Conservation (phyloP, 2,329 filamentous ascomycete species). For the Colletotrichum caudatum region DNA sequence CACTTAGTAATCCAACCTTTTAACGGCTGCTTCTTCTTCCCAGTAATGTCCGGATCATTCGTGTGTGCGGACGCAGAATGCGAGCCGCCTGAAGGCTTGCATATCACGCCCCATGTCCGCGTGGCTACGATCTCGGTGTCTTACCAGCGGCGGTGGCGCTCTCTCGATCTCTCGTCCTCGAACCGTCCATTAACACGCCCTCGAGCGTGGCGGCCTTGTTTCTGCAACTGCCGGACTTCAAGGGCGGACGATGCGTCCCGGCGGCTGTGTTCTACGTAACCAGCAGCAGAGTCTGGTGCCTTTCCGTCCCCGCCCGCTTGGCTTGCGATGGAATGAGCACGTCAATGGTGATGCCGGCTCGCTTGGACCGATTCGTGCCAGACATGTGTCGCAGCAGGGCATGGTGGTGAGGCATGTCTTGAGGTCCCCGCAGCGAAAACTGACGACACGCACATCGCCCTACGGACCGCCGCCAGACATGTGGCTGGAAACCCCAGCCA, state of each 20-base stretch:
- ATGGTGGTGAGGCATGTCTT: slow-evolving; percentile 30
- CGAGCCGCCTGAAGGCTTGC: background rate
- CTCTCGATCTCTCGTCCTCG: background rate
- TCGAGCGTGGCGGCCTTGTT: background rate
- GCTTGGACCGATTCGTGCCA: slow-evolving; percentile 5
- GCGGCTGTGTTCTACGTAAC: background rate
- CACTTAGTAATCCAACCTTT: slow-evolving; percentile 23
- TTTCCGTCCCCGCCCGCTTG: background rate
- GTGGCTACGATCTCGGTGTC: background rate
- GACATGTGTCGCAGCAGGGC: slow-evolving; percentile 16
- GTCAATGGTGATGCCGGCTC: background rate
- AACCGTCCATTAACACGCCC: background rate
- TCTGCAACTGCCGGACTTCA: background rate
- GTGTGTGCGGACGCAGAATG: background rate
- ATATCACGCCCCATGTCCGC: background rate
- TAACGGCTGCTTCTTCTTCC: background rate
- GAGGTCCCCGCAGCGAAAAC: slow-evolving; percentile 1
- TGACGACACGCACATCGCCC: background rate
- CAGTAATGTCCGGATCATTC: background rate
- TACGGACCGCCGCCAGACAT: background rate
- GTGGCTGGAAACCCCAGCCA: slow-evolving; percentile 3
- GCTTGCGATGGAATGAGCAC: background rate
- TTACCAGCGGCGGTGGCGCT: background rate
- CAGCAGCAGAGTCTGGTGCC: background rate
- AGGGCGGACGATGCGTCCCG: background rate